Evolutionary conservation across 768 basidiomycete genomes (phyloP).

Genomic region (Boletus pseudo-olivaceus): DNA sequence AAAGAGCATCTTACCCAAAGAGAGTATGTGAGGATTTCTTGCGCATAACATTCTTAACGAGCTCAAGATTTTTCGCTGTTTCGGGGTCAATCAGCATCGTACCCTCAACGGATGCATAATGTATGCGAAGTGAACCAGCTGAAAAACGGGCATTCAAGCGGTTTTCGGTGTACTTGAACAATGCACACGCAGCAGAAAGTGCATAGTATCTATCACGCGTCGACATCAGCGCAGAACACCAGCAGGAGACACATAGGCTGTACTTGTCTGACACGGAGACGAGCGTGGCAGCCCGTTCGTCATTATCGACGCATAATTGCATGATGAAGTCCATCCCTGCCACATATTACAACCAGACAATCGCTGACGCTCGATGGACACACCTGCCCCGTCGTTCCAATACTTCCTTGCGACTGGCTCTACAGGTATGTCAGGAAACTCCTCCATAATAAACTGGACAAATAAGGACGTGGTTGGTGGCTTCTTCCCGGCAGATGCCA

Average conservation of each 20-base stretch:
- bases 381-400: constrained; percentile 85
- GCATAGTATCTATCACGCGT: constrained; percentile 69
- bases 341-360: not conserved
- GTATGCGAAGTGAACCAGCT: constrained; percentile 63
- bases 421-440: constrained; percentile 64
- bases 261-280: constrained; percentile 79
- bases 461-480: constrained; percentile 53
- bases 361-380: not conserved
- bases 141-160: constrained; percentile 71
- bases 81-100: constrained; percentile 95
- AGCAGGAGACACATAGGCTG: constrained; percentile 31
- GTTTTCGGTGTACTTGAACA: constrained; percentile 81
- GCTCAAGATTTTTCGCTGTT: constrained; percentile 83
- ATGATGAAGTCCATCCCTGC: constrained; percentile 75
- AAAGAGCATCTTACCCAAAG: constrained; percentile 54
- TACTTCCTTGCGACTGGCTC: constrained; percentile 74
- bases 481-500: constrained; percentile 43
- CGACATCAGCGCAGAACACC: constrained; percentile 4
- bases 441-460: constrained; percentile 69
- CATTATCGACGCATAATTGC: constrained; percentile 75
- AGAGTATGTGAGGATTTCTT: constrained; percentile 73
- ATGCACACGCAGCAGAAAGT: constrained; percentile 77
- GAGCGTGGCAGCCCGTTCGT: constrained; percentile 76
- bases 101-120: constrained; percentile 78
- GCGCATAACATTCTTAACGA: constrained; percentile 70